Base-by-base conservation (phyloP, 1,284 basidiomycete genomes). In the Marasmius oreades region DNA sequence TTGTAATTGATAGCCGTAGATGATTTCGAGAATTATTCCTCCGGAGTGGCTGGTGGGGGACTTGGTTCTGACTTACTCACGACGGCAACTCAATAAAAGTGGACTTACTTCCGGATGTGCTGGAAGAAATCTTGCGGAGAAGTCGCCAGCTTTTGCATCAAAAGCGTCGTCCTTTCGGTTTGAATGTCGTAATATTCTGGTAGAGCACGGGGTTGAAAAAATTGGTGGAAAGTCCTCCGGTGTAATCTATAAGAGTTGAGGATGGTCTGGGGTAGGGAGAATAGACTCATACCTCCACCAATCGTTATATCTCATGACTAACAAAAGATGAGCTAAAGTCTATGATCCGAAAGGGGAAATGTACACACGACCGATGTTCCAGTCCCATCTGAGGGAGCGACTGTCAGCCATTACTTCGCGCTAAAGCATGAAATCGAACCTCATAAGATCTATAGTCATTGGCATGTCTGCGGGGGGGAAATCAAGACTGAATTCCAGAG, bases 371-470 rank as follows among this genome's bases (percentile, higher is more conserved):
- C 59, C 67, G 51, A 71, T 64, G 51, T 69, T 63, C 66, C 68
- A 71, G n/a, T 62, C 62, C 63, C 67, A 69, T n/a, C 39, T 42
- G 16, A 2, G 6, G n/a, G 20, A 42, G 28, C 28, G 10, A 20
- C 1, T 1, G 39, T 42, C 39, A 42, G 39, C 16, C 39, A n/a
- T 16, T 20, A 5, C 7, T 7, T 16, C 16, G 7, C 39, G 11
- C 39, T 18, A 20, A 42, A n/a, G 39, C 16, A n/a, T 16, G 7
- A n/a, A 42, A 16, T 18, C 39, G 11, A 18, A 42, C 39, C 37
- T 52, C 63, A 70, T 68, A n/a, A 69, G 62, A 50, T 69, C 67
- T 43, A 65, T 66, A 23, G 63, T 63, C 66, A 69, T 67, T 37
- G 51, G 55, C 56, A 58, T 50, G 26, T n/a, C 22, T 37, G 36